Percentiles rank a stretch among this genome's conserved stretches.
Evolutionary conservation across 306 rosid genomes (phyloP).

Genomic region (Betula pendula): DNA sequence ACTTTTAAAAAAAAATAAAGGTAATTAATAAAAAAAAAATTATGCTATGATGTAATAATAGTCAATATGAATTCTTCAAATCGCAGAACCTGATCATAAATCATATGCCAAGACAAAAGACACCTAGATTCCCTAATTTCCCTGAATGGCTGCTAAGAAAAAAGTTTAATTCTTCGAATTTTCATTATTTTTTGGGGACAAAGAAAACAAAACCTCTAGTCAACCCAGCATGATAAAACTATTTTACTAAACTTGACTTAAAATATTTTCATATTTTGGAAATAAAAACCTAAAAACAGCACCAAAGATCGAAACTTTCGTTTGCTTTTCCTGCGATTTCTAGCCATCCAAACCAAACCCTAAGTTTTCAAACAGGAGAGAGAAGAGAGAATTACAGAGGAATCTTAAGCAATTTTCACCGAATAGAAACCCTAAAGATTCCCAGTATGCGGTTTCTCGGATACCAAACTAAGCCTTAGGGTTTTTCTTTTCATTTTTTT

Average conservation of each 20-base stretch:
- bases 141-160: background rate
- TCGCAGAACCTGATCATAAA: background rate
- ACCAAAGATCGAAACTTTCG: background rate
- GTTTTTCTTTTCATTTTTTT: no score
- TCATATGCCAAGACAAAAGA: background rate
- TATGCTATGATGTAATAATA: background rate
- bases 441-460: background rate
- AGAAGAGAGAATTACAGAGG: background rate
- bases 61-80: background rate
- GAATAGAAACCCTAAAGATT: background rate
- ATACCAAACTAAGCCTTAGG: background rate
- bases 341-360: background rate
- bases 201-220: background rate
- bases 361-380: background rate
- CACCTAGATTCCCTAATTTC: background rate
- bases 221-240: background rate
- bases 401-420: no score
- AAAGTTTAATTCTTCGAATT: background rate
- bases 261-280: background rate
- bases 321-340: background rate
- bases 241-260: background rate
- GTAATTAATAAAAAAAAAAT: background rate
- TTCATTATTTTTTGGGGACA: background rate
- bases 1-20: no score
- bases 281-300: background rate